phyloP scores from a whole-genome alignment of 2,329 filamentous ascomycete species.

The Tricladium varicosporioides region DNA sequence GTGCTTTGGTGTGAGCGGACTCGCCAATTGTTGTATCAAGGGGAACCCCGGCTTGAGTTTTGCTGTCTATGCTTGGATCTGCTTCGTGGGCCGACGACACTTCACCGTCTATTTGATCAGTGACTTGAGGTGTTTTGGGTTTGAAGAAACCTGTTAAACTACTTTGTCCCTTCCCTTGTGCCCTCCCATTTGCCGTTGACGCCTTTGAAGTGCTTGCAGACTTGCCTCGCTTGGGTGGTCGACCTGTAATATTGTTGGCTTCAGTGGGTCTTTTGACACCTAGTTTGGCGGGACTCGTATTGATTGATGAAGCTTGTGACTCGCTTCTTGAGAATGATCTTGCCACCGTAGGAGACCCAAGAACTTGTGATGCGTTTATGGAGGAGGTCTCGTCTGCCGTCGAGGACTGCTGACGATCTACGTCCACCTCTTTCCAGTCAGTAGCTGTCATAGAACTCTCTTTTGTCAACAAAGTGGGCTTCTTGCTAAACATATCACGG shows the following conservation, averaged over 20 bases:
- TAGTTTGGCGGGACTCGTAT: conserved; percentile 9
- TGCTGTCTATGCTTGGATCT: conserved; percentile 4
- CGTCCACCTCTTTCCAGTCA: not conserved
- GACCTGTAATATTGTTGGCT: conserved; percentile 7
- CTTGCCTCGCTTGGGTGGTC: conserved; percentile 51
- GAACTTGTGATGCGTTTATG: not conserved
- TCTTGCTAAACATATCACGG: conserved; percentile 84
- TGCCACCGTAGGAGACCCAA: not conserved
- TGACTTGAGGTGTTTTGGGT: conserved; percentile 44
- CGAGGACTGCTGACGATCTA: not conserved
- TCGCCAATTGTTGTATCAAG: not conserved
- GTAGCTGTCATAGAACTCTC: conserved; percentile 10
- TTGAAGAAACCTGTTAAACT: conserved; percentile 77
- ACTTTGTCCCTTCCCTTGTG: conserved; percentile 39
- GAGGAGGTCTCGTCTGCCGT: not conserved
- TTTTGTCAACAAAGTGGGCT: conserved; percentile 30
- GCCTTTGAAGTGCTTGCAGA: conserved; percentile 28
- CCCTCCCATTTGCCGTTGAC: conserved; percentile 36
- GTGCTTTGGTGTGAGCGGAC: not conserved
- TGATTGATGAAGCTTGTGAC: conserved; percentile 8
- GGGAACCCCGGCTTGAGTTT: not conserved
- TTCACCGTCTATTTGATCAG: conserved; percentile 6
- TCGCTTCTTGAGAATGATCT: not conserved
- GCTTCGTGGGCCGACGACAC: not conserved
- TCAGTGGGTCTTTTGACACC: conserved; percentile 19